Percentiles rank a stretch among this genome's conserved stretches.
phyloP scores from a whole-genome alignment of 192 early-diverging fungal species.

The Backusella westeae region DNA sequence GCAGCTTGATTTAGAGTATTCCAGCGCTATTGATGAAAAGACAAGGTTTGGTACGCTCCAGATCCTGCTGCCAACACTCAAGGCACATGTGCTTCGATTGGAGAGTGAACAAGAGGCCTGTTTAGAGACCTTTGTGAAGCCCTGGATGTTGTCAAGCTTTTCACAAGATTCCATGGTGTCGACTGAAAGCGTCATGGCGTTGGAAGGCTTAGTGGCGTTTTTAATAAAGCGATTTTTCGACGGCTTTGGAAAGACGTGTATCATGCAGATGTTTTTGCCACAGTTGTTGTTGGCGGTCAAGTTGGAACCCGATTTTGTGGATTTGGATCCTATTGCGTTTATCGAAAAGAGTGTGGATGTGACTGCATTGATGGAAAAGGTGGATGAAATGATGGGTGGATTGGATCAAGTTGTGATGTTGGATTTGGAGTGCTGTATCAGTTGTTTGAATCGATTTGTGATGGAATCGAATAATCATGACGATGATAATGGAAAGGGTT shows the following conservation, averaged over 20 bases:
- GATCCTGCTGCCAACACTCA: conserved; percentile 27
- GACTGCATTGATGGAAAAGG: conserved; percentile 1
- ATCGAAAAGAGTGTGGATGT: conserved; percentile 1
- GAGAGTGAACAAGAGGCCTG: conserved; percentile 15
- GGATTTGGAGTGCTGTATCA: conserved; percentile 36
- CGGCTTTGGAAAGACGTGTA: not conserved
- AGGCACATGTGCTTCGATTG: conserved; percentile 18
- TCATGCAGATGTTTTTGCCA: conserved; percentile 7
- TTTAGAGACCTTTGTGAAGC: conserved; percentile 10
- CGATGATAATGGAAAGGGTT: not conserved
- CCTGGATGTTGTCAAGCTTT: conserved; percentile 26
- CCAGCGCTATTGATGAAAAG: conserved; percentile 21
- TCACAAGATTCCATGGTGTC: conserved; percentile 30
- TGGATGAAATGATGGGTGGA: not conserved
- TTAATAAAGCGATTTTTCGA: conserved; percentile 16
- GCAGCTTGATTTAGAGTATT: conserved; percentile 16
- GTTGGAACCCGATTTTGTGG: conserved; percentile 33
- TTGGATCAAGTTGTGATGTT: not conserved
- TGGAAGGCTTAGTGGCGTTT: conserved; percentile 12
- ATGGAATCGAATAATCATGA: not conserved
- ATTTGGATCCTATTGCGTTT: conserved; percentile 26
- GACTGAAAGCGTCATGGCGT: conserved; percentile 23
- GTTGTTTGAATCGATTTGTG: conserved; percentile 19
- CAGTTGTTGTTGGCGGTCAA: conserved; percentile 24
- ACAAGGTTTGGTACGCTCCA: conserved; percentile 32